These are phyloP conservation scores for Syzygium grande DNA, from an alignment of 345 rosid species.

Conservation along the genomic window DNA sequence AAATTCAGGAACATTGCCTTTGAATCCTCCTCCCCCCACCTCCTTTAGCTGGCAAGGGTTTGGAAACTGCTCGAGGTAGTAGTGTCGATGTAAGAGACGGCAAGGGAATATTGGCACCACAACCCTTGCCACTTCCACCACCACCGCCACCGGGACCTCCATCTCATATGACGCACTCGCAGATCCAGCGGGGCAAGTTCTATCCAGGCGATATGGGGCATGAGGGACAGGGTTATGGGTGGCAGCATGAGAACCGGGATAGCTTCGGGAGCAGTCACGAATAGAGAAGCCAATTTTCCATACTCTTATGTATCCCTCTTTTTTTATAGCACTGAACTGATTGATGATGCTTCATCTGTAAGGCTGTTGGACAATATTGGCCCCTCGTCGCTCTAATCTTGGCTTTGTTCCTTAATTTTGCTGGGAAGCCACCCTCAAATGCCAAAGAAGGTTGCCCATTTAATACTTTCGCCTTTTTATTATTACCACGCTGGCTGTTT, in stretches of 20 bases:
- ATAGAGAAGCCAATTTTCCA: constrained; percentile 13
- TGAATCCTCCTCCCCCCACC: constrained; percentile 33
- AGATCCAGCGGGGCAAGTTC: constrained; percentile 44
- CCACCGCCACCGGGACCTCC: constrained; percentile 28
- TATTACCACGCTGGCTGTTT: background rate
- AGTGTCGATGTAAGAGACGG: constrained; percentile 37
- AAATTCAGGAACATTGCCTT: constrained; percentile 26
- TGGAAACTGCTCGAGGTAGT: constrained; percentile 24
- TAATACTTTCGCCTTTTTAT: background rate
- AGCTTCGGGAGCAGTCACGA: constrained; percentile 51
- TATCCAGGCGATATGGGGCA: constrained; percentile 38
- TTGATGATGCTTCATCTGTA: background rate
- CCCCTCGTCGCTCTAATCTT: background rate
- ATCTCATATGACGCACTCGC: constrained; percentile 34
- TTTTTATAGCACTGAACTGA: background rate
- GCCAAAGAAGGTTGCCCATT: background rate
- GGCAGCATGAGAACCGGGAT: constrained; percentile 76
- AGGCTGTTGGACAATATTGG: background rate
- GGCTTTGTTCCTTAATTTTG: background rate
- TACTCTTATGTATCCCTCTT: background rate
- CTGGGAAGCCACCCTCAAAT: background rate
- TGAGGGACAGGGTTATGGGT: constrained; percentile 58
- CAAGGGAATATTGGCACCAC: constrained; percentile 41
- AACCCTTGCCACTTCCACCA: constrained; percentile 32
- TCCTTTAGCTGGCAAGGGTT: background rate